A percentile compares a stretch with the other conserved stretches of the same genome.
phyloP scores from a whole-genome alignment of 169 alveolate species.

The Theileria orientalis region DNA sequence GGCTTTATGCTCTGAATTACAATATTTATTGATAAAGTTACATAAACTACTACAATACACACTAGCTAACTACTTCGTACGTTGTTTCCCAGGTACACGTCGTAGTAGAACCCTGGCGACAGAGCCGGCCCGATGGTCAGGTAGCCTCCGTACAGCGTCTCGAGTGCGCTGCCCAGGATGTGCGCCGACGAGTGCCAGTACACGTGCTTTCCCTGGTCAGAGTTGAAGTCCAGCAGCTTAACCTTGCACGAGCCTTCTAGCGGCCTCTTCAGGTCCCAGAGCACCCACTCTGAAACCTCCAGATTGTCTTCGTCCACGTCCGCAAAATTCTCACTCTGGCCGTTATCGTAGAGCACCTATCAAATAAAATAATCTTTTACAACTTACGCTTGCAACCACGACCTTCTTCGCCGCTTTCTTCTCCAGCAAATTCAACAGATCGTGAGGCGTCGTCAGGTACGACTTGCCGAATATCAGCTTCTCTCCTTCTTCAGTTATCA shows the following conservation, averaged over 20 bases:
- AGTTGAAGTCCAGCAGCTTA: constrained; percentile 88
- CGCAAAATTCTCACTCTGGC: constrained; percentile 5
- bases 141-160: constrained; percentile 93
- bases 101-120: constrained; percentile 97
- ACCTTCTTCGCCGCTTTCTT: constrained; percentile 38
- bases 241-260: constrained; percentile 94
- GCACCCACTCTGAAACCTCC: constrained; percentile 65
- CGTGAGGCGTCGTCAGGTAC: constrained; percentile 46
- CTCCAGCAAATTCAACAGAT: constrained; percentile 25
- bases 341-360: constrained; percentile 19
- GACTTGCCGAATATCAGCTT: constrained; percentile 29
- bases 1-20: constrained; percentile 56
- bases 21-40: constrained; percentile 22
- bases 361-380: not conserved
- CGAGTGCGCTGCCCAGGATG: constrained; percentile 91
- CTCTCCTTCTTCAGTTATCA: constrained; percentile 29
- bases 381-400: constrained; percentile 53
- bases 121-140: constrained; percentile 97
- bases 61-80: constrained; percentile 34
- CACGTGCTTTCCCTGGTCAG: constrained; percentile 90
- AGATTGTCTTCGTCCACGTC: constrained; percentile 46
- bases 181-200: constrained; percentile 99
- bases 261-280: constrained; percentile 97
- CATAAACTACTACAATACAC: not conserved
- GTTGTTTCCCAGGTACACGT: constrained; percentile 91